phyloP scores from a whole-genome alignment of 2,329 filamentous ascomycete genomes.

The Calonectria honghensis region DNA sequence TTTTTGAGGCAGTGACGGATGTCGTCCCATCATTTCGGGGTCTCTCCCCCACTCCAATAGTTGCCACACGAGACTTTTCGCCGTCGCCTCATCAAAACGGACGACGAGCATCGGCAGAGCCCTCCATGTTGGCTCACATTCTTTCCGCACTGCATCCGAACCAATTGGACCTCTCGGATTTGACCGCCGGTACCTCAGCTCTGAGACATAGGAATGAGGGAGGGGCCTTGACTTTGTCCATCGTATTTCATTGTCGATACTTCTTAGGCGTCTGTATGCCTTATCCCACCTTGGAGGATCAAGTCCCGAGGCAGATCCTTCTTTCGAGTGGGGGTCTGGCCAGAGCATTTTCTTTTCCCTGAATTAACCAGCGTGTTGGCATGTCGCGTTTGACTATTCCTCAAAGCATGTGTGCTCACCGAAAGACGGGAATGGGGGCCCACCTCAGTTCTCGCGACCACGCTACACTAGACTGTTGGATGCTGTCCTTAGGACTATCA shows the following conservation, averaged over 20 bases:
- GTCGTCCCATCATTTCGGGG: slow-evolving; percentile 10
- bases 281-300: neutral
- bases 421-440: slow-evolving; percentile 15
- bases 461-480: neutral
- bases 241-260: neutral
- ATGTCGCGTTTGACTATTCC: slow-evolving; percentile 8
- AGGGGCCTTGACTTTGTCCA: neutral
- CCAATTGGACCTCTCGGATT: neutral
- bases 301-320: neutral
- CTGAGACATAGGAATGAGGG: neutral
- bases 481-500: neutral
- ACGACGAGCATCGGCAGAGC: neutral
- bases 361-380: neutral
- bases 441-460: neutral
- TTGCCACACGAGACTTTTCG: slow-evolving; percentile 1
- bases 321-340: too few species aligned
- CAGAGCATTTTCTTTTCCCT: neutral
- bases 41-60: slow-evolving; percentile 1
- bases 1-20: slow-evolving; percentile 14
- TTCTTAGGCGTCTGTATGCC: neutral
- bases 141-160: neutral
- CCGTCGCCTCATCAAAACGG: neutral
- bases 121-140: neutral
- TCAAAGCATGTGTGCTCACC: neutral
- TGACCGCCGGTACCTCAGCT: neutral